Percentiles rank a stretch among this genome's conserved stretches.
phyloP scores from a whole-genome alignment of 805 yeast genomes.

The Saturnispora gosingensis region DNA sequence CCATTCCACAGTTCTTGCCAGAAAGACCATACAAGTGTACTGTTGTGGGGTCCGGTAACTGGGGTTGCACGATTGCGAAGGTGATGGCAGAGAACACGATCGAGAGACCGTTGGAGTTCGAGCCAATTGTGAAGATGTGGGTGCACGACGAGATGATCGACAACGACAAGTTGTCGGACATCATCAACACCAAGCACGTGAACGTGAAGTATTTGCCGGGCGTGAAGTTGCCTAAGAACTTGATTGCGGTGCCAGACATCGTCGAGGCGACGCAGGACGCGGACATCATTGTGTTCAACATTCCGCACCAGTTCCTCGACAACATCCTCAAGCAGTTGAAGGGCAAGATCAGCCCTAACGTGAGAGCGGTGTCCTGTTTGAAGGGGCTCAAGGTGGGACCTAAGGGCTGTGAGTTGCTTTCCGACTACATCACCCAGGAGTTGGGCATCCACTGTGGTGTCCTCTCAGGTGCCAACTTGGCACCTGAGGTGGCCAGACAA shows the following conservation, averaged over 20 bases:
- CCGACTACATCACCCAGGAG: constrained; percentile 68
- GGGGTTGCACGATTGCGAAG: constrained; percentile 98
- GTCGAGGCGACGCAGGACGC: constrained; percentile 69
- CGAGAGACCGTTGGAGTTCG: constrained; percentile 63
- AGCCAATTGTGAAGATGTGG: constrained; percentile 85
- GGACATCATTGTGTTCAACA: constrained; percentile 84
- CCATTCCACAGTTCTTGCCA: constrained; percentile 19
- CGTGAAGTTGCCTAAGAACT: constrained; percentile 75
- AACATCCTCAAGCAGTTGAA: constrained; percentile 65
- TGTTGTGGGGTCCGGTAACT: constrained; percentile 93
- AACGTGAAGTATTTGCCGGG: constrained; percentile 93
- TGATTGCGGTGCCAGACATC: constrained; percentile 80
- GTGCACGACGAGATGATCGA: constrained; percentile 79
- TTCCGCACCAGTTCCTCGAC: constrained; percentile 93
- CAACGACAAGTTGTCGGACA: constrained; percentile 77
- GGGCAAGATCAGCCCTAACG: constrained; percentile 61
- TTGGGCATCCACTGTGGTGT: constrained; percentile 93
- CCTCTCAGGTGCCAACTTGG: constrained; percentile 92
- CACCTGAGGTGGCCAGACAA: constrained; percentile 92
- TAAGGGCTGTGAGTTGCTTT: constrained; percentile 75
- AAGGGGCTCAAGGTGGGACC: constrained; percentile 89
- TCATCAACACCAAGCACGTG: constrained; percentile 84
- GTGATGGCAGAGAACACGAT: constrained; percentile 83
- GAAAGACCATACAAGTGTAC: constrained; percentile 42
- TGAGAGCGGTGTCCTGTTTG: constrained; percentile 88